A percentile compares a stretch with the other conserved stretches of the same genome.
These are phyloP conservation scores for Kuraishia capsulata DNA, from an alignment of 805 yeast genomes.

Conservation along the genomic window DNA sequence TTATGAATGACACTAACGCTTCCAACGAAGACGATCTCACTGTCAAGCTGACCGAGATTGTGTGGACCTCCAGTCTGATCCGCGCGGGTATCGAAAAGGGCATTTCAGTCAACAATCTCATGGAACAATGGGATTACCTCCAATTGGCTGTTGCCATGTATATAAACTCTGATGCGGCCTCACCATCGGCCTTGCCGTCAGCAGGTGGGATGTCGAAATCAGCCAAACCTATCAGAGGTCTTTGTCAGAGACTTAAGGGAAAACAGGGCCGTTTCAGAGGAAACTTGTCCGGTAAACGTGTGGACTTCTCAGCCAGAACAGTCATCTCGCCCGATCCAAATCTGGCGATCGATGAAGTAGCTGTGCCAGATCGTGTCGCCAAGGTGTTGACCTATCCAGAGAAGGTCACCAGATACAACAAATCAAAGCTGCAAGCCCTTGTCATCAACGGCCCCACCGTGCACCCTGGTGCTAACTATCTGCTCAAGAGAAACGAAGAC, in stretches of 20 bases:
- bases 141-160: conserved; percentile 96
- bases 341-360: conserved; percentile 89
- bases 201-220: conserved; percentile 41
- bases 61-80: conserved; percentile 92
- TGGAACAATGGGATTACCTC: conserved; percentile 98
- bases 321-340: conserved; percentile 99
- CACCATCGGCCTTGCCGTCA: conserved; percentile 70
- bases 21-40: conserved; percentile 97
- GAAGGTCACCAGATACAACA: conserved; percentile 82
- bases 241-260: conserved; percentile 96
- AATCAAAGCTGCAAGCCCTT: conserved; percentile 63
- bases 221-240: conserved; percentile 82
- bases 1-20: conserved; percentile 81
- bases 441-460: conserved; percentile 77
- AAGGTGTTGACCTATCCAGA: conserved; percentile 95
- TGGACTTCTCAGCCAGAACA: conserved; percentile 95
- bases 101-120: conserved; percentile 80
- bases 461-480: conserved; percentile 96
- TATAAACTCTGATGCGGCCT: conserved; percentile 90
- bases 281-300: conserved; percentile 95
- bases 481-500: conserved; percentile 72
- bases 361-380: conserved; percentile 96
- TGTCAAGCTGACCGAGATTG: conserved; percentile 91
- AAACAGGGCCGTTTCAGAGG: conserved; percentile 99
- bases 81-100: conserved; percentile 95